phyloP scores from a whole-genome alignment of 805 yeast species.

The Cyberlindnera veronae region DNA sequence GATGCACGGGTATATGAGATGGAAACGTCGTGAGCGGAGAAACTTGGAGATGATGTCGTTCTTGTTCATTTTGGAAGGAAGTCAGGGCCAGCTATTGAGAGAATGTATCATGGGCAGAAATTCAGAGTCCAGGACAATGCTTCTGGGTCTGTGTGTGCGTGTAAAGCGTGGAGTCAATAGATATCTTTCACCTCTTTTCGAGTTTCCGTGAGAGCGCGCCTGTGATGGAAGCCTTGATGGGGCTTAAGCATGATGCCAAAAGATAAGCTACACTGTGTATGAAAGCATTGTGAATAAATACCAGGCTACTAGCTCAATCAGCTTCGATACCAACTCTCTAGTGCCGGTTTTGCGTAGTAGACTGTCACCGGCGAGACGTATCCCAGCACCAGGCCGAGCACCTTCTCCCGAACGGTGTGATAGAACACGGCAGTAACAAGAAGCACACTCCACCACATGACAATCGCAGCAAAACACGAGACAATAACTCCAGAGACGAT shows the following conservation, averaged over 20 bases:
- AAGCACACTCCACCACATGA: slow-evolving; percentile 15
- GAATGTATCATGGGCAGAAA: too few relatives aligned
- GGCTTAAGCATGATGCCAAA: too few relatives aligned
- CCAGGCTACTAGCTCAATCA: too few relatives aligned
- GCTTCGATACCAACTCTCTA: too few relatives aligned
- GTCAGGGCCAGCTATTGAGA: too few relatives aligned
- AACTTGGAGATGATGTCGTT: background rate
- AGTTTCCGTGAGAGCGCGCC: too few relatives aligned
- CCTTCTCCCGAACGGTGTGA: slow-evolving; percentile 14
- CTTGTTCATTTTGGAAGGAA: background rate
- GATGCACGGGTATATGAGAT: slow-evolving; percentile 8
- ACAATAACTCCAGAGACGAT: background rate
- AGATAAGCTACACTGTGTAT: background rate
- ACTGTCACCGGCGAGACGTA: slow-evolving; percentile 2
- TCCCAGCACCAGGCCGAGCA: slow-evolving; percentile 10
- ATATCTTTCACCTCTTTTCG: too few relatives aligned
- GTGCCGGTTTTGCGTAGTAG: slow-evolving; percentile 2
- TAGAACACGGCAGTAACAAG: slow-evolving; percentile 15
- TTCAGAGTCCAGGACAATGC: too few relatives aligned
- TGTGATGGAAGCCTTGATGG: too few relatives aligned
- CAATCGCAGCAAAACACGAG: background rate
- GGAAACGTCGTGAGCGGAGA: slow-evolving; percentile 3
- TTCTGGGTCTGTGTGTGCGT: too few relatives aligned
- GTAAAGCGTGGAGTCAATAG: too few relatives aligned
- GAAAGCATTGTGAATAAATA: background rate